phyloP scores from a whole-genome alignment of 2,329 filamentous ascomycete species.

The Achaetomium macrosporum region DNA sequence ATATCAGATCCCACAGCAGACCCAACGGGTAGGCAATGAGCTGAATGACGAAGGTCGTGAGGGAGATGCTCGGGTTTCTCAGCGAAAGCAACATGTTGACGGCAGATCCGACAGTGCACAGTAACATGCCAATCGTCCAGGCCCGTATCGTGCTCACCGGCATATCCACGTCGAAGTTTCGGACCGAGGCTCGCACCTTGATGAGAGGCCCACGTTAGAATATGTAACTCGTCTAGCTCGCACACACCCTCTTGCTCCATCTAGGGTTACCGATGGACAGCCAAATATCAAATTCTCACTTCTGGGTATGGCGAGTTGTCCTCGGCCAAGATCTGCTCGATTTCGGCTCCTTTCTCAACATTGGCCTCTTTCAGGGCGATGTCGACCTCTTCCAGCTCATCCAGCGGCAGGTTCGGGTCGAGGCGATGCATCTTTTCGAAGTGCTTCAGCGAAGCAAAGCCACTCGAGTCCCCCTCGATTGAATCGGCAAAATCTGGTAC shows the following conservation, averaged over 20 bases:
- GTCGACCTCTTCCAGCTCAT: conserved; percentile 56
- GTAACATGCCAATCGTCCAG: conserved; percentile 55
- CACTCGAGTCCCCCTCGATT: conserved; percentile 33
- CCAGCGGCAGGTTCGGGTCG: conserved; percentile 60
- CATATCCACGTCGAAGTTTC: conserved; percentile 59
- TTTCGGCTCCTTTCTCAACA: conserved; percentile 49
- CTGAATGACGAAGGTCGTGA: conserved; percentile 58
- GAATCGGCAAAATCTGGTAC: conserved; percentile 17
- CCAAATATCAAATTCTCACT: conserved; percentile 34
- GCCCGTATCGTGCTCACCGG: conserved; percentile 60
- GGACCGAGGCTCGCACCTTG: conserved; percentile 58
- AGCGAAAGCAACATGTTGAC: conserved; percentile 57
- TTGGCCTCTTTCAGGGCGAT: conserved; percentile 50
- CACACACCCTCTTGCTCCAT: not conserved
- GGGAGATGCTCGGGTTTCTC: conserved; percentile 52
- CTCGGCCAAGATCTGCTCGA: conserved; percentile 54
- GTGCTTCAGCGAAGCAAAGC: conserved; percentile 44
- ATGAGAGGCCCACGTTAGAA: conserved; percentile 21
- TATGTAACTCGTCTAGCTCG: not conserved
- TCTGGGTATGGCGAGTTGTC: conserved; percentile 64
- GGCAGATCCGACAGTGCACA: conserved; percentile 57
- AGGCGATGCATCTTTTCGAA: conserved; percentile 57
- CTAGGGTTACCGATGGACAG: not conserved
- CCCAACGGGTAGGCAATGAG: conserved; percentile 57
- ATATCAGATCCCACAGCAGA: conserved; percentile 47